A percentile compares a stretch with the other conserved stretches of the same genome.
Conservation (phyloP, 257 asterid species). For the Solanum arcanum region DNA sequence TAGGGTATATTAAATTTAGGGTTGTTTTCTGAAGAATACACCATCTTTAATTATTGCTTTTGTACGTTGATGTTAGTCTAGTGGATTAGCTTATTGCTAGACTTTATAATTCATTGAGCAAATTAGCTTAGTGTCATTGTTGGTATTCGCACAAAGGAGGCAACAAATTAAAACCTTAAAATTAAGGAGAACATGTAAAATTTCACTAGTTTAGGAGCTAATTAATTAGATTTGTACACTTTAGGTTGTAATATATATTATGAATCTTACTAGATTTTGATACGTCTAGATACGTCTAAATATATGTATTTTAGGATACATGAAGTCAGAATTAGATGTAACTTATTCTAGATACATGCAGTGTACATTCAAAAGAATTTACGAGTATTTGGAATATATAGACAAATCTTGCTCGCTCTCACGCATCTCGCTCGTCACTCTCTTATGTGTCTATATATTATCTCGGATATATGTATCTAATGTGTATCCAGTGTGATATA, state of each 20-base stretch:
- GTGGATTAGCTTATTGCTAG: neutral
- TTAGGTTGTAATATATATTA: no score
- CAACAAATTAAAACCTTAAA: neutral
- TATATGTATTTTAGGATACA: no score
- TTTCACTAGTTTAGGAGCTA: neutral
- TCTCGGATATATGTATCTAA: neutral
- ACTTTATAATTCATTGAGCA: neutral
- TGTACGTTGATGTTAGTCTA: neutral
- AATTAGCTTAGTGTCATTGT: neutral
- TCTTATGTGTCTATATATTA: neutral
- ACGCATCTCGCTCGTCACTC: neutral
- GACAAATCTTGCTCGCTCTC: neutral
- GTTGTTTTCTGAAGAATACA: neutral
- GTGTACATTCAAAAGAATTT: neutral
- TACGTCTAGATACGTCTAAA: neutral
- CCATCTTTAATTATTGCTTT: neutral
- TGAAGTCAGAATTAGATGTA: neutral
- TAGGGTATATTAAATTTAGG: neutral
- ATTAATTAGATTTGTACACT: no score
- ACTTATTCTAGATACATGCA: neutral
- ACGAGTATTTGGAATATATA: neutral
- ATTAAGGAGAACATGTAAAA: neutral
- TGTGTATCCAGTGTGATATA: neutral
- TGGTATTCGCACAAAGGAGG: neutral
- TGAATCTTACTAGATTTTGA: no score